These are phyloP conservation scores for Incumbomyces lentus DNA, from an alignment of 2,329 filamentous ascomycete species.

Conservation along the genomic window DNA sequence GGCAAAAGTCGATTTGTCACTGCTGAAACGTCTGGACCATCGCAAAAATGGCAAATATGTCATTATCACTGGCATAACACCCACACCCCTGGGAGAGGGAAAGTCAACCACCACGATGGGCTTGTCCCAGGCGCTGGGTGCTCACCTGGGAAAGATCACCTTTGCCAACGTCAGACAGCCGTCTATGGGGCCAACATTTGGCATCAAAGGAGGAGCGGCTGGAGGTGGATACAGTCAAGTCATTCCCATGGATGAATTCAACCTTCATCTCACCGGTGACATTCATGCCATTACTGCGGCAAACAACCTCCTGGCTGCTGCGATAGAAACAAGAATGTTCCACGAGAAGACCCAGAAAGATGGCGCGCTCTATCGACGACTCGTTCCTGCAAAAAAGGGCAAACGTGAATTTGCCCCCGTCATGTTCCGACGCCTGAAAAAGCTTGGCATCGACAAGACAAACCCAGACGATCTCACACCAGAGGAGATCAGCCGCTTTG, in stretches of 20 bases:
- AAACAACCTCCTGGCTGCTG: slow-evolving; percentile 92
- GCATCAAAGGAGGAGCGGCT: slow-evolving; percentile 95
- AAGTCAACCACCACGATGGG: slow-evolving; percentile 98
- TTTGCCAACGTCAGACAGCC: slow-evolving; percentile 97
- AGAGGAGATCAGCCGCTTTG: slow-evolving; percentile 79
- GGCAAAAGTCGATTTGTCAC: slow-evolving; percentile 78
- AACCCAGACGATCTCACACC: slow-evolving; percentile 81
- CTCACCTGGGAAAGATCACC: slow-evolving; percentile 72
- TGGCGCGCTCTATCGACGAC: slow-evolving; percentile 69
- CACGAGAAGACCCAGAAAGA: slow-evolving; percentile 95
- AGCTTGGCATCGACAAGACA: slow-evolving; percentile 91
- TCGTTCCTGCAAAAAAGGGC: slow-evolving; percentile 84
- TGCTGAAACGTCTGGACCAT: slow-evolving; percentile 76
- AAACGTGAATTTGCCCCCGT: slow-evolving; percentile 76
- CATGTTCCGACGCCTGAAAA: slow-evolving; percentile 89
- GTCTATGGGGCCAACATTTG: slow-evolving; percentile 93
- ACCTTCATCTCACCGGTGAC: slow-evolving; percentile 91
- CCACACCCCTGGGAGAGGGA: slow-evolving; percentile 89
- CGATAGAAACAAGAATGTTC: slow-evolving; percentile 96
- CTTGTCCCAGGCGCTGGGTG: slow-evolving; percentile 82
- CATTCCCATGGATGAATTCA: slow-evolving; percentile 99
- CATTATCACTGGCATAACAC: slow-evolving; percentile 89
- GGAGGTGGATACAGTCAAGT: slow-evolving; percentile 98
- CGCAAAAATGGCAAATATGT: slow-evolving; percentile 84
- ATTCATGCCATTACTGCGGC: slow-evolving; percentile 95